Conservation (phyloP, 192 early-diverging fungal genomes). For the Lobosporangium transversale region DNA sequence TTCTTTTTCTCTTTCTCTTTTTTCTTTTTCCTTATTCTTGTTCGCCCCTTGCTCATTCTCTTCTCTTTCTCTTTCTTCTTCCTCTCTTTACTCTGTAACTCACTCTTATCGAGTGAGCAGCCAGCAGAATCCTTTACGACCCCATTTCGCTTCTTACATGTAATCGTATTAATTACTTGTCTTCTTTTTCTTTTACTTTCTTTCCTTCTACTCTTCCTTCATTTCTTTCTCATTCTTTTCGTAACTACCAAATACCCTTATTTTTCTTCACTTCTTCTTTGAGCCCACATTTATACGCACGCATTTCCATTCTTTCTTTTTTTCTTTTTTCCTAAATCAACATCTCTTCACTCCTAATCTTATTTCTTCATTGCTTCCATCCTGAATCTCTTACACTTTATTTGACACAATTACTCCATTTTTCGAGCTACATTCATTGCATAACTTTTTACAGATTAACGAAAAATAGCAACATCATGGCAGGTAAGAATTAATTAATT, state of each 20-base stretch:
- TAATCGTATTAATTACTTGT: no score
- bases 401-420: background rate
- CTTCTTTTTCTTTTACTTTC: no score
- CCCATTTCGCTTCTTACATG: no score
- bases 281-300: background rate
- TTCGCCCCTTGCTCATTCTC: background rate
- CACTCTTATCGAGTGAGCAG: no score
- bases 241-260: constrained; percentile 3
- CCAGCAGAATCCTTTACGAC: no score
- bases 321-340: background rate
- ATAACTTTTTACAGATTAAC: background rate
- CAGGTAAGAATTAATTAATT: constrained; percentile 13
- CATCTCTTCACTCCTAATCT: background rate
- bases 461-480: constrained; percentile 10
- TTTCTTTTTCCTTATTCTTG: background rate
- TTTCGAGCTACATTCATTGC: background rate
- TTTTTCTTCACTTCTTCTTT: constrained; percentile 4
- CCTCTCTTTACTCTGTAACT: constrained; percentile 4
- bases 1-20: background rate
- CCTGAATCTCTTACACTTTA: background rate
- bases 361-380: background rate
- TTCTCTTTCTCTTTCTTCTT: background rate
- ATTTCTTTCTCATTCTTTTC: background rate
- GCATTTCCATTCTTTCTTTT: background rate
- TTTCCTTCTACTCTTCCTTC: background rate